Evolutionary conservation across 2,329 filamentous ascomycete species (phyloP), one percentile per base, ranked within the genome.

Genomic region (Fusarium sublunatum): DNA sequence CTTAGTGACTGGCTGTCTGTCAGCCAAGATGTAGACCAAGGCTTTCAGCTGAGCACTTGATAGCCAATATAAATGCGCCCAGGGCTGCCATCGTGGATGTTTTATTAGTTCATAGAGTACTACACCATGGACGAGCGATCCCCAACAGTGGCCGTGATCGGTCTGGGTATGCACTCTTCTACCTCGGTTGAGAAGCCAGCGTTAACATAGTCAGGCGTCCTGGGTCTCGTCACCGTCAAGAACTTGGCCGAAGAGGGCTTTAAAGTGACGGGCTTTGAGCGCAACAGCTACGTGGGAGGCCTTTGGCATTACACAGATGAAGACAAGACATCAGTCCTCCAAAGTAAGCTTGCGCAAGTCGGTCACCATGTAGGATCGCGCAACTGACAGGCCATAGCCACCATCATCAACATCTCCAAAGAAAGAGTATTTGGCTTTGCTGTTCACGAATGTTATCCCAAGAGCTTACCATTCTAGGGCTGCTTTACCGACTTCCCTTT

Each of bases 241-340:
- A 77, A 77, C 25, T 52, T 81, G 24, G 56, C 72, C 1, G 78
- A 82, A 42, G 78, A 79, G 63, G 79, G 79, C 3, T 82, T 80
- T 45, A 62, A 79, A 4, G 79, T 74, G 3, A 75, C 74, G 3
- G 79, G 75, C 1, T 81, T 81, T 38, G 80, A 82, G n/a, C 70
- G 73, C 13, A 77, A 74, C 36, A 53, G 69, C 35, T 76, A 74
- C 41, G 67, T 81, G 9, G 79, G 79, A 12, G 79, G 80, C 0
- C 60, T 82, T 0, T 82, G 79, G 79, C 73, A 77, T 39, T 80
- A 75, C 50, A 79, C 73, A 10, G 71, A 74, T 2, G 68, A 77
- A n/a, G 66, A 76, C 57, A 72, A 73, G 58, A 79, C 76, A 29
- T 75, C 75, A 9, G 76, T 77, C 26, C 74, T 79, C 5, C 62